Evolutionary conservation across 371 early-diverging fungal genomes (phyloP).

Genomic region (Rhizopus sp.): DNA sequence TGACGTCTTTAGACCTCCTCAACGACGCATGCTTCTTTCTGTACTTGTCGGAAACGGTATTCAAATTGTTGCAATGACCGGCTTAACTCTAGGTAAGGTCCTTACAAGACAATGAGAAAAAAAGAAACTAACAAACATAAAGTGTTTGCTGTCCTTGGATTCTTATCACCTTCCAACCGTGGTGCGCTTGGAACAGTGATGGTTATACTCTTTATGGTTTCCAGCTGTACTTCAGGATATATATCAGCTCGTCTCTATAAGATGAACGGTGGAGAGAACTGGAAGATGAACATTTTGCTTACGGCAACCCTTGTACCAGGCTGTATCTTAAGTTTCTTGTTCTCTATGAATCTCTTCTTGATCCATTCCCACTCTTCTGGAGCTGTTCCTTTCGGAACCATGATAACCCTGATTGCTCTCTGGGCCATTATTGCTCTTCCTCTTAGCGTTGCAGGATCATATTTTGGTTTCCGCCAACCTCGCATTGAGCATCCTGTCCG

Average conservation of each 20-base stretch:
- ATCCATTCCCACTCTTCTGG: constrained; percentile 85
- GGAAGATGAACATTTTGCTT: constrained; percentile 81
- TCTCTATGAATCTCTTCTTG: constrained; percentile 90
- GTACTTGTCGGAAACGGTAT: constrained; percentile 91
- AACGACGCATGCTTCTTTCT: constrained; percentile 75
- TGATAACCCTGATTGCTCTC: constrained; percentile 80
- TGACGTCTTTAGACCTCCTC: constrained; percentile 91
- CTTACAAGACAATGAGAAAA: not conserved
- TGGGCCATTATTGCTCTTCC: constrained; percentile 92
- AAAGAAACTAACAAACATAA: constrained; percentile 8
- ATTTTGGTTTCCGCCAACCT: constrained; percentile 89
- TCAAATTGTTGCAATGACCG: constrained; percentile 88
- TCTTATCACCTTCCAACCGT: constrained; percentile 94
- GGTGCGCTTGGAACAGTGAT: constrained; percentile 90
- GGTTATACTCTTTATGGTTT: constrained; percentile 88
- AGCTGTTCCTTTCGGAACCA: constrained; percentile 92
- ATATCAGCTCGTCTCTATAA: constrained; percentile 90
- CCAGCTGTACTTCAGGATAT: constrained; percentile 86
- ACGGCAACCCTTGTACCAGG: constrained; percentile 89
- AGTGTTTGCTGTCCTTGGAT: constrained; percentile 95
- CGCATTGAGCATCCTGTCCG: constrained; percentile 86
- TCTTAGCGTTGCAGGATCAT: constrained; percentile 87
- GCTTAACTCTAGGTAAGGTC: constrained; percentile 61
- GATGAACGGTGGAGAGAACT: constrained; percentile 89
- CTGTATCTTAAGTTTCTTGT: constrained; percentile 65